Conservation (phyloP, 139 green algal species). For the Penium margaritaceum region DNA sequence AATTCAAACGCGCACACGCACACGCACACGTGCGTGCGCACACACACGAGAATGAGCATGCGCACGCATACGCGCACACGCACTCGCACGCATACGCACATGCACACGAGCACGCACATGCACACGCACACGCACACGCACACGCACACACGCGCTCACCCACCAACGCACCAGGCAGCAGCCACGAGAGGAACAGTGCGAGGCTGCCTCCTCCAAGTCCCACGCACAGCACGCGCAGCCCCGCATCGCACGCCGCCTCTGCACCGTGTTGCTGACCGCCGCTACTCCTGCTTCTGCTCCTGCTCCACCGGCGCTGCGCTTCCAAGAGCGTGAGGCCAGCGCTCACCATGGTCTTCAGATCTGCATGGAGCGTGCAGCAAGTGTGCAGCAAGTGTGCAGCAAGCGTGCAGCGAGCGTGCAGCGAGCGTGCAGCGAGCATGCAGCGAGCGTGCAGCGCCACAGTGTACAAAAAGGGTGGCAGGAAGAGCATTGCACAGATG, state of each 20-base stretch:
- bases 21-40: not conserved
- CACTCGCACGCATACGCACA: no score
- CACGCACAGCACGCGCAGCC: constrained; percentile 50
- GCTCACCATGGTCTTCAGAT: constrained; percentile 54
- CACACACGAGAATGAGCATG: no score
- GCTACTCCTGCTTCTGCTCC: not conserved
- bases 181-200: constrained; percentile 54
- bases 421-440: no score
- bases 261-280: not conserved
- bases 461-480: no score
- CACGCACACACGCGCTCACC: not conserved
- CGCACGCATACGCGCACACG: not conserved
- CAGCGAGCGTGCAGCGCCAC: no score
- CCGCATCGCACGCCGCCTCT: no score
- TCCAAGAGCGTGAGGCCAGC: constrained; percentile 3
- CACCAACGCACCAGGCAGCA: constrained; percentile 39
- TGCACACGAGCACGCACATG: not conserved
- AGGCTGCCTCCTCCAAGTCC: constrained; percentile 59
- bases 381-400: no score
- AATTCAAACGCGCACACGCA: not conserved
- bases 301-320: not conserved
- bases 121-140: not conserved
- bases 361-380: constrained; percentile 17
- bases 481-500: no score
- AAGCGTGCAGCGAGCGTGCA: no score